Conservation (phyloP, 306 rosid genomes). For the Rosa chinensis region DNA sequence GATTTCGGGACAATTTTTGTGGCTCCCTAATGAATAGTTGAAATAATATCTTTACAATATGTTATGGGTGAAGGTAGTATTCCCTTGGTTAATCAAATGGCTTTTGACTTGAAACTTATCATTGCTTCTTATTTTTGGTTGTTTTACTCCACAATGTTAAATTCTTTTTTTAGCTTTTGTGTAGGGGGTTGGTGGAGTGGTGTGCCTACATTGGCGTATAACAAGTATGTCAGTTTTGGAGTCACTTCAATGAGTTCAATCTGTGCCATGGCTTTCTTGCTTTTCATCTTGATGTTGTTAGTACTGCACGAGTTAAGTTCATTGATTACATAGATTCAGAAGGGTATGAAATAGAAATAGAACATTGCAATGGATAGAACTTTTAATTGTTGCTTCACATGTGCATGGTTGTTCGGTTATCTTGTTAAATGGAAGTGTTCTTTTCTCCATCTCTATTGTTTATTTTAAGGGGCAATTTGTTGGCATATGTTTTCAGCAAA, state of each 20-base stretch:
- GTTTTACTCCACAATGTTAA: constrained; percentile 28
- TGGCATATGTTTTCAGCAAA: too few relatives aligned
- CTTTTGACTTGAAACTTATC: neutral
- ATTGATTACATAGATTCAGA: too few relatives aligned
- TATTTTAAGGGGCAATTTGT: too few relatives aligned
- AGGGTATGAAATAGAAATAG: too few relatives aligned
- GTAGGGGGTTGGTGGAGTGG: constrained; percentile 99
- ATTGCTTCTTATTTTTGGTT: constrained; percentile 3
- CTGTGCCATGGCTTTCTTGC: too few relatives aligned
- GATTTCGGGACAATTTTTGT: neutral
- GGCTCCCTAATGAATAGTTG: neutral
- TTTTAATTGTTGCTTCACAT: too few relatives aligned
- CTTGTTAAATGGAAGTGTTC: too few relatives aligned
- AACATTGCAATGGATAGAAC: too few relatives aligned
- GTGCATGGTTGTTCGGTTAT: too few relatives aligned
- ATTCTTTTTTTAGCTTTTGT: constrained; percentile 11
- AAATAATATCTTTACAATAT: neutral
- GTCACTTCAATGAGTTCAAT: neutral
- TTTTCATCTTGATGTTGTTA: too few relatives aligned
- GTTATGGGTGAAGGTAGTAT: neutral
- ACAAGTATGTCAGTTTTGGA: constrained; percentile 38
- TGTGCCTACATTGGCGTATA: constrained; percentile 70
- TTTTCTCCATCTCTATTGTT: too few relatives aligned
- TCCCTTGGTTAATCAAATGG: constrained; percentile 1
- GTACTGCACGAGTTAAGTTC: too few relatives aligned